Conservation (phyloP, 2,329 filamentous ascomycete species). For the Monilinia vaccinii-corymbosi region DNA sequence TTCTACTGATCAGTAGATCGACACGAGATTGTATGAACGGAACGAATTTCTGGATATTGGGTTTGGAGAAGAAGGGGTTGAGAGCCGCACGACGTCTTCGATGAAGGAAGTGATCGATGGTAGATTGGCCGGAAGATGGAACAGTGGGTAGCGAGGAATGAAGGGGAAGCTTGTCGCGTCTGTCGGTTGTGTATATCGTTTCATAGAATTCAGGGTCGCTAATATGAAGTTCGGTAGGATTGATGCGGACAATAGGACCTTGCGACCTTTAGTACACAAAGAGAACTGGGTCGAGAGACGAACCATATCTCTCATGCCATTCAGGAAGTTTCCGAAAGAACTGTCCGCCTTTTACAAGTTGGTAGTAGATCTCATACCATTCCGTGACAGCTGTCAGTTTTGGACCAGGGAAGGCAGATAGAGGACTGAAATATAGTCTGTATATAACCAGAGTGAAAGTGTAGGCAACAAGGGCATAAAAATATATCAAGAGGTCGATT, state of each 20-base stretch:
- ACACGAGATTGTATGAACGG: conserved; percentile 5
- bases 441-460: conserved; percentile 8
- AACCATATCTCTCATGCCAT: conserved; percentile 34
- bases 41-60: conserved; percentile 4
- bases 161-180: conserved; percentile 12
- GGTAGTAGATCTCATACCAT: conserved; percentile 34
- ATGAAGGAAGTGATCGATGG: conserved; percentile 18
- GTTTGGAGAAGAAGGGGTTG: conserved; percentile 20
- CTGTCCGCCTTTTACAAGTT: conserved; percentile 32
- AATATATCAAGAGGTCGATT: not conserved
- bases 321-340: conserved; percentile 36
- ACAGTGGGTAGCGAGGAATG: conserved; percentile 5
- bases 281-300: not conserved
- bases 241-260: conserved; percentile 30
- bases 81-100: conserved; percentile 16
- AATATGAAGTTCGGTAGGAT: conserved; percentile 33
- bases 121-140: conserved; percentile 9
- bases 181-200: conserved; percentile 31
- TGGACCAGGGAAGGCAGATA: conserved; percentile 29
- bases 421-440: conserved; percentile 31
- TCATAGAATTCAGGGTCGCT: conserved; percentile 31
- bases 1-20: not conserved
- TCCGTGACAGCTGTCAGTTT: conserved; percentile 27
- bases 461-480: not conserved
- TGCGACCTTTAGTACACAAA: not conserved